phyloP scores from a whole-genome alignment of 441 rosid species.

The Erodium chrysanthum region DNA sequence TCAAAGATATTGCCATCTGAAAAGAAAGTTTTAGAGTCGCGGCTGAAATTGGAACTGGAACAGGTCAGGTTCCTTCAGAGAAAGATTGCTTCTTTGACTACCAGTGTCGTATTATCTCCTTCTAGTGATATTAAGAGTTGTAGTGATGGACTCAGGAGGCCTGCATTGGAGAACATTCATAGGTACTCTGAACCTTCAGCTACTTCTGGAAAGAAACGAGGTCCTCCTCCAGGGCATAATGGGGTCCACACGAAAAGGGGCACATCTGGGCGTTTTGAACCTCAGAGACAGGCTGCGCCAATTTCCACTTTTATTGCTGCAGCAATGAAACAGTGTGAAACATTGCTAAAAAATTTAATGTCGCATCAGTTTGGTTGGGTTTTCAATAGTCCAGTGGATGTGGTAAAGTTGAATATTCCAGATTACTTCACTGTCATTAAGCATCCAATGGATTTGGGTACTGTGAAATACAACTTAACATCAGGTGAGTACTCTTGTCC shows the following conservation, averaged over 20 bases:
- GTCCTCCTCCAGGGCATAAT: conserved; percentile 31
- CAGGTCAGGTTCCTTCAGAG: conserved; percentile 51
- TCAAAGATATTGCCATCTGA: conserved; percentile 53
- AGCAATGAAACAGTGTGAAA: conserved; percentile 63
- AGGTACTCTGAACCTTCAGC: conserved; percentile 26
- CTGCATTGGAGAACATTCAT: conserved; percentile 26
- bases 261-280: conserved; percentile 23
- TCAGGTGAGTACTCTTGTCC: conserved; percentile 57
- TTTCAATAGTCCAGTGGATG: conserved; percentile 71
- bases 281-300: conserved; percentile 25
- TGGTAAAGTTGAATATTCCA: conserved; percentile 64
- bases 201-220: conserved; percentile 42
- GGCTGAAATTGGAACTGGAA: conserved; percentile 63
- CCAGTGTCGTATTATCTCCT: conserved; percentile 38
- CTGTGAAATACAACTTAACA: conserved; percentile 47
- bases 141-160: conserved; percentile 56
- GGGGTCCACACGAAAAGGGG: conserved; percentile 38
- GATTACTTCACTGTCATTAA: conserved; percentile 61
- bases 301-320: conserved; percentile 23
- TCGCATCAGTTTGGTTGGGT: conserved; percentile 53
- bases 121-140: conserved; percentile 54
- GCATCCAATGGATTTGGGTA: conserved; percentile 30
- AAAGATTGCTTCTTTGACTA: conserved; percentile 35
- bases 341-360: conserved; percentile 48
- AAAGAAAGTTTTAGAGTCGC: conserved; percentile 43